Evolutionary conservation across 305 asterid species (phyloP), one percentile per base, ranked within the genome.

Genomic region (Withania somnifera): DNA sequence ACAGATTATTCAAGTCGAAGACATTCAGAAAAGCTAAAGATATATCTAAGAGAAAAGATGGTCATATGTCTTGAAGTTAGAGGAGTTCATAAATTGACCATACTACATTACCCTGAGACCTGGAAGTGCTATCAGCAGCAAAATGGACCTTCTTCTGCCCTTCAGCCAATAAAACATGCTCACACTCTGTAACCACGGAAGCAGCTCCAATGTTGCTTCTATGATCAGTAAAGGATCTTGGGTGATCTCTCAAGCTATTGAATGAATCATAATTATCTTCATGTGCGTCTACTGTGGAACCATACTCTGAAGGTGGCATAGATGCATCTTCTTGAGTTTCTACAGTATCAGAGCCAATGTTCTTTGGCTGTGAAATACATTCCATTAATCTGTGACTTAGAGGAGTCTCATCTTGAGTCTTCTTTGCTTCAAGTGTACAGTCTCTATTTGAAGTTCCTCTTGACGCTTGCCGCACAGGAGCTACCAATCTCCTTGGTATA

Each of bases 121-220:
- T 84, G 75, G 88, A 86, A 84, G 85, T 79, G 61, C 67, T 85
- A 68, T 83, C 85, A 13, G 86, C 64, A 60, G 93, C 90, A 86
- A 93, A 92, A 77, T 94, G 97, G 84, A 95, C 97, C 89, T 89
- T 92, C 91, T 91, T 92, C 83, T 85, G 93, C 79, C 89, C 93
- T 82, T 88, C 94, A 24, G 85, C 88, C 80, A 54, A 58, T 40
- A 79, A 84, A 79, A 71, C 86, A 71, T 83, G 85, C 80, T 86
- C 90, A 69, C 84, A 77, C 73, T 87, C 89, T 28, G 69, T 58
- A 54, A 83, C 77, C 20, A 84, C 79, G 73, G 92, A 88, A 84
- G 90, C 90, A 87, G 85, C 86, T 38, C 87, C 85, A 57, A 78
- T 82, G 38, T 84, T 88, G 87, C 82, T 86, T 85, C 81, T 82